These are phyloP conservation scores for Verticillium isaacii DNA, from an alignment of 2,329 filamentous ascomycete species.

Conservation along the genomic window DNA sequence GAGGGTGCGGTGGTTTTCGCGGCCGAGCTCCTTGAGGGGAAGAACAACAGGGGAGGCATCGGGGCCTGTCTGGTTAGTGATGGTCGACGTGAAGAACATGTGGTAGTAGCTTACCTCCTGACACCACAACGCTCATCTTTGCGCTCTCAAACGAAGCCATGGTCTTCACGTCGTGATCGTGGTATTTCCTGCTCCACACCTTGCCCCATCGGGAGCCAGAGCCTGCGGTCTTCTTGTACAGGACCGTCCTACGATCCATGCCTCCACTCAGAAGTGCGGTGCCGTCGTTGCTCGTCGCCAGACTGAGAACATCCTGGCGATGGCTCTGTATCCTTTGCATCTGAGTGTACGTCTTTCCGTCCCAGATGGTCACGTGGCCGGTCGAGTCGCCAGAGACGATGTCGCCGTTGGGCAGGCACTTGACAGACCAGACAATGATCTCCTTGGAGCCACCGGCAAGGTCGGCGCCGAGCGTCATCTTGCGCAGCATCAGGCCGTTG, in stretches of 20 bases:
- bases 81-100: neutral
- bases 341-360: slow-evolving; percentile 86
- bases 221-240: slow-evolving; percentile 66
- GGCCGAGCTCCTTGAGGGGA: slow-evolving; percentile 66
- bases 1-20: slow-evolving; percentile 79
- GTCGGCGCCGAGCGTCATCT: slow-evolving; percentile 81
- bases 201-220: slow-evolving; percentile 72
- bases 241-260: slow-evolving; percentile 81
- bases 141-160: slow-evolving; percentile 86
- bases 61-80: slow-evolving; percentile 55
- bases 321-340: slow-evolving; percentile 82
- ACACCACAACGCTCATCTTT: slow-evolving; percentile 80
- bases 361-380: slow-evolving; percentile 90
- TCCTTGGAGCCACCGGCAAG: slow-evolving; percentile 73
- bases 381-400: slow-evolving; percentile 95
- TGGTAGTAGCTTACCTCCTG: slow-evolving; percentile 63
- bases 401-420: slow-evolving; percentile 78
- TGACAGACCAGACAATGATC: slow-evolving; percentile 89
- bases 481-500: slow-evolving; percentile 69
- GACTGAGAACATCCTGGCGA: slow-evolving; percentile 82
- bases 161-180: slow-evolving; percentile 91
- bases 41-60: slow-evolving; percentile 80
- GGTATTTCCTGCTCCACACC: slow-evolving; percentile 79
- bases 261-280: slow-evolving; percentile 82
- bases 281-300: slow-evolving; percentile 79